Evolutionary conservation across 768 basidiomycete species (phyloP), one percentile per base, ranked within the genome.

Genomic region (Leccinum variicolor): DNA sequence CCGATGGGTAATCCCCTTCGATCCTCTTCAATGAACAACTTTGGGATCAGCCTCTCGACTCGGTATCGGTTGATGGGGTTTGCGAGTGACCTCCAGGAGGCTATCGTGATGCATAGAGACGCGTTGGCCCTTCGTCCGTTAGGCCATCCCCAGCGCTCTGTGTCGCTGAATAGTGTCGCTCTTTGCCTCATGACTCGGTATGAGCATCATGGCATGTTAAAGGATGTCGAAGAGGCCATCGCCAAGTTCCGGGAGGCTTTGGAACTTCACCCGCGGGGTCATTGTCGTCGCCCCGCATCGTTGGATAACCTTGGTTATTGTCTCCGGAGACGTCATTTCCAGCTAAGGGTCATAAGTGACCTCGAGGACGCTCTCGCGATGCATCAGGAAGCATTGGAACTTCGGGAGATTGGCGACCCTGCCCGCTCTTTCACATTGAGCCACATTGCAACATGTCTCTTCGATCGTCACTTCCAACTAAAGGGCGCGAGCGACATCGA

Each of bases 41-140:
- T 69, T 14, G 67, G 61, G 3, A 26, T 45, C 19, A 41, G 60
- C 13, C 56, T 67, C 21, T 54, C 53, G 51, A 19, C 28, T 28
- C 58, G 48, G 13, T 60, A 58, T 47, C 15, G 15, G 9, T 17
- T 43, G 25, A 49, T 39, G 6, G 33, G 49, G 17, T 17, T 8
- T 13, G n/a, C 26, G n/a, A 47, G 28, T 28, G 61, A 65, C 52
- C 52, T 71, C 39, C 50, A 69, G 15, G 57, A 62, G 46, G 68
- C 68, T 10, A 67, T 71, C 43, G 17, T 10, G 19, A 52, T 55
- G 23, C 36, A 55, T 25, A 55, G 45, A 31, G 51, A 36, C 33
- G 55, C 50, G 4, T 31, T 53, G 43, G 41, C 8, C n/a, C 54
- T 57, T 46, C 21, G 41, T 33, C 47, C 52, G 45, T 25, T 45